Evolutionary conservation across 257 asterid genomes (phyloP).

Genomic region (Plectranthus barbatus): DNA sequence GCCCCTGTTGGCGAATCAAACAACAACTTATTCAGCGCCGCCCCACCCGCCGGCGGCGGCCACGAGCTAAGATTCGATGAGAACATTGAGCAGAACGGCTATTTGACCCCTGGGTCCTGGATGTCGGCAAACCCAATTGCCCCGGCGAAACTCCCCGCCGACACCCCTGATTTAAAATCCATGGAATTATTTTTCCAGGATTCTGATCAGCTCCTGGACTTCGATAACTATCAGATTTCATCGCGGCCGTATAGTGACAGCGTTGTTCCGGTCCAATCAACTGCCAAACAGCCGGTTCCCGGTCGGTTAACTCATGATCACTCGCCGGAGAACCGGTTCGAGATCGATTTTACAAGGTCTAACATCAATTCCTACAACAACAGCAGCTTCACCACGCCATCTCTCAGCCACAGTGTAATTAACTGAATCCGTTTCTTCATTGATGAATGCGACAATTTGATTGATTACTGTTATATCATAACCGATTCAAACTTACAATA

Average conservation of each 20-base stretch:
- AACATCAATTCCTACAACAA: conserved; percentile 45
- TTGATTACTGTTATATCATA: too few relatives aligned
- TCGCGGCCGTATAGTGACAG: conserved; percentile 45
- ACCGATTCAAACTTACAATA: background rate
- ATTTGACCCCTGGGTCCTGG: conserved; percentile 26
- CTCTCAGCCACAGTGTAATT: conserved; percentile 72
- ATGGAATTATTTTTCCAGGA: conserved; percentile 51
- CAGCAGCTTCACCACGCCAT: conserved; percentile 41
- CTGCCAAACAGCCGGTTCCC: conserved; percentile 27
- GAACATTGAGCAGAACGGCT: background rate
- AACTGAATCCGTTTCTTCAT: background rate
- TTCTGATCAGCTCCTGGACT: conserved; percentile 51
- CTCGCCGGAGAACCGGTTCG: conserved; percentile 42
- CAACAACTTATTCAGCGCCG: background rate
- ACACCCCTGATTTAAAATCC: conserved; percentile 38
- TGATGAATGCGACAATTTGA: too few relatives aligned
- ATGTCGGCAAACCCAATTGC: conserved; percentile 20
- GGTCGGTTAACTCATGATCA: conserved; percentile 16
- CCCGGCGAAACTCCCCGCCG: conserved; percentile 18
- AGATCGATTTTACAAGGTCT: conserved; percentile 60
- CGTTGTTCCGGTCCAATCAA: conserved; percentile 64
- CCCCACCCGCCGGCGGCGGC: background rate
- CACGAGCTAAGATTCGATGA: background rate
- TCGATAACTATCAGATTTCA: conserved; percentile 37
- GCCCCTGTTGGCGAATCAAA: conserved; percentile 7